These are phyloP conservation scores for Botryotinia convoluta DNA, from an alignment of 2,329 filamentous ascomycete genomes.

Conservation along the genomic window DNA sequence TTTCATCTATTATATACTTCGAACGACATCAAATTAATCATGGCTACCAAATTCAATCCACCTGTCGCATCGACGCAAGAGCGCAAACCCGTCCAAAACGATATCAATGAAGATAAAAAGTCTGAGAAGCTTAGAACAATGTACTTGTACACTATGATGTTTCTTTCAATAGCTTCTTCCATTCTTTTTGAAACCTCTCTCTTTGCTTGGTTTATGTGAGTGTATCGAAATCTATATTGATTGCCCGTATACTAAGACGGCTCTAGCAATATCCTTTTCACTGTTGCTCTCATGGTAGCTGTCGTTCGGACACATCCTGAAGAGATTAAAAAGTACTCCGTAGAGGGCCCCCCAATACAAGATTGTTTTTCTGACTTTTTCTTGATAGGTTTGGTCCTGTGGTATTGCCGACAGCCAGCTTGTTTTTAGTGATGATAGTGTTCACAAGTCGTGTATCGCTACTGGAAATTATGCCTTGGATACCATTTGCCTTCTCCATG, in stretches of 20 bases:
- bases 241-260: background rate
- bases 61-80: background rate
- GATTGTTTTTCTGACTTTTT: background rate
- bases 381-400: conserved; percentile 9
- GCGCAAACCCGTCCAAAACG: background rate
- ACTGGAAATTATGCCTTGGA: conserved; percentile 21
- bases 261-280: conserved; percentile 11
- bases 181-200: conserved; percentile 21
- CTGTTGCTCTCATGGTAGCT: conserved; percentile 9
- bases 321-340: conserved; percentile 22
- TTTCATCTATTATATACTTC: background rate
- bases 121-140: background rate
- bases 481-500: conserved; percentile 21
- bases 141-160: conserved; percentile 19
- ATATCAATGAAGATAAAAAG: background rate
- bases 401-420: background rate
- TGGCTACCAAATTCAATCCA: background rate
- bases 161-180: conserved; percentile 22
- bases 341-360: background rate
- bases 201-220: conserved; percentile 22
- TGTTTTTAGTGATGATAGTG: background rate
- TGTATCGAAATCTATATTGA: background rate
- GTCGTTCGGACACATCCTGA: conserved; percentile 20
- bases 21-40: background rate
- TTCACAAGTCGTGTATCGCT: conserved; percentile 20